Conservation (phyloP, 345 rosid genomes). For the Excoecaria agallocha region DNA sequence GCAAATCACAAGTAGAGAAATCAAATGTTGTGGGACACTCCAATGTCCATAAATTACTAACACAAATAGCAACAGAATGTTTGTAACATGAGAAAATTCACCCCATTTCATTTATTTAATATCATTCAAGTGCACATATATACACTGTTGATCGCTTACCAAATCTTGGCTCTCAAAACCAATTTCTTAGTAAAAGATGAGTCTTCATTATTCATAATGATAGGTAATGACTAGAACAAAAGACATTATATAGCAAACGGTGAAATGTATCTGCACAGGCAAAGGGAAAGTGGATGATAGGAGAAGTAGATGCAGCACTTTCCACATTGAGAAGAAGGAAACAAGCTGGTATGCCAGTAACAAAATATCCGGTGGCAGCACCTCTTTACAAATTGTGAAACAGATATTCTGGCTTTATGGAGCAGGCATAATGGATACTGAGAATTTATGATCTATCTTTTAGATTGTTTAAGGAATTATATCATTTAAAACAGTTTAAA, state of each 20-base stretch:
- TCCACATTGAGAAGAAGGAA: background rate
- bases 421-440: background rate
- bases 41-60: background rate
- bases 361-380: background rate
- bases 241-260: background rate
- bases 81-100: background rate
- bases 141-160: background rate
- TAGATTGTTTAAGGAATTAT: background rate
- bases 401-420: background rate
- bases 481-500: background rate
- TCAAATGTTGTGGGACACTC: background rate
- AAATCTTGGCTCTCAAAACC: background rate
- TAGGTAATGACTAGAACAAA: background rate
- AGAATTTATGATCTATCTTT: background rate
- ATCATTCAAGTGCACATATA: background rate
- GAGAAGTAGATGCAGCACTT: background rate
- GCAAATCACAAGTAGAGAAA: background rate
- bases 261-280: background rate
- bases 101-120: background rate
- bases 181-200: background rate
- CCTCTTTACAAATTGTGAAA: background rate
- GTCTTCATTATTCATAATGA: background rate
- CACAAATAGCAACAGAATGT: background rate
- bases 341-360: background rate
- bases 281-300: background rate